A percentile compares a stretch with the other conserved stretches of the same genome.
Conservation (phyloP, 306 rosid species). For the Chamaecrista fasciculata region DNA sequence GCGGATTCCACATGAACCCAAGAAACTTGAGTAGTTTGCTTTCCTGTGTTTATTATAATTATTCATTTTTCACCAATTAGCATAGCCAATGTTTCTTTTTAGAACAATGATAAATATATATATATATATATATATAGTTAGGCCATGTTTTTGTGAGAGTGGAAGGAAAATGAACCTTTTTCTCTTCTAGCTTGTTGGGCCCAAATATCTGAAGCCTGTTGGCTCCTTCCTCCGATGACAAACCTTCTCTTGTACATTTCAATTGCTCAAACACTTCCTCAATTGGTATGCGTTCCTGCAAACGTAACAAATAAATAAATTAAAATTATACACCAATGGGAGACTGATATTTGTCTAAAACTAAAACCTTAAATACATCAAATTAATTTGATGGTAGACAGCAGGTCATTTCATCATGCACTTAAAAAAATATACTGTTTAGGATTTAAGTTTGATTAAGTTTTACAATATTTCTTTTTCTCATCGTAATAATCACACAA, state of each 20-base stretch:
- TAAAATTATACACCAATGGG: too few species aligned
- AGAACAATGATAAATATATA: too few species aligned
- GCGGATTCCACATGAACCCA: slow-evolving; percentile 99
- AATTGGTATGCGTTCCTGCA: slow-evolving; percentile 86
- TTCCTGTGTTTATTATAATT: slow-evolving; percentile 53
- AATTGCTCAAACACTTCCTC: slow-evolving; percentile 92
- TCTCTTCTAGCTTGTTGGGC: slow-evolving; percentile 98
- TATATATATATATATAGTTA: too few species aligned
- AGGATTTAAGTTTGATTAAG: too few species aligned
- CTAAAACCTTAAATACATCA: too few species aligned
- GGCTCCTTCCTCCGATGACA: slow-evolving; percentile 63
- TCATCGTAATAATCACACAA: too few species aligned
- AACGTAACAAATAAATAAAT: too few species aligned
- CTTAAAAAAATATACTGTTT: too few species aligned
- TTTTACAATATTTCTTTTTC: too few species aligned
- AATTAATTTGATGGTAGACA: too few species aligned
- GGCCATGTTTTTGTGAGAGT: background rate
- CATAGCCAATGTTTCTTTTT: background rate
- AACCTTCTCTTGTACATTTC: slow-evolving; percentile 86
- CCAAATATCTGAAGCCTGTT: slow-evolving; percentile 85
- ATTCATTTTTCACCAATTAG: slow-evolving; percentile 14
- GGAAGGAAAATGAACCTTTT: slow-evolving; percentile 71
- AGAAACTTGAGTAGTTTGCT: slow-evolving; percentile 96
- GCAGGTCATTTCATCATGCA: too few species aligned
- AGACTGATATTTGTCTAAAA: too few species aligned